Conservation (phyloP, 257 asterid species). For the Nicotiana paniculata region DNA sequence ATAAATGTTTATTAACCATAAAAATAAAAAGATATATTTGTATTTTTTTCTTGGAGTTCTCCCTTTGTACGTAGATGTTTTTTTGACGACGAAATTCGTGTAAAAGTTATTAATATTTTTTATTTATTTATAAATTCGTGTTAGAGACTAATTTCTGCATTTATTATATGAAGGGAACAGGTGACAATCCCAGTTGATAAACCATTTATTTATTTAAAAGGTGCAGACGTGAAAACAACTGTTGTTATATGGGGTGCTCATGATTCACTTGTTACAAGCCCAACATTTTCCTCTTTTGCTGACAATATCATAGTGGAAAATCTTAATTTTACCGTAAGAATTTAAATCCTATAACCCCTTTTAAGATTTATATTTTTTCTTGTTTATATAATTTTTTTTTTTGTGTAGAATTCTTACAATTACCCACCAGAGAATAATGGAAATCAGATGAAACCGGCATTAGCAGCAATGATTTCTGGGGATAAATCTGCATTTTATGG, state of each 20-base stretch:
- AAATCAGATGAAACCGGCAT: conserved; percentile 19
- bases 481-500: conserved; percentile 35
- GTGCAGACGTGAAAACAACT: conserved; percentile 28
- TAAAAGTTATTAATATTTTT: background rate
- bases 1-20: too few relatives aligned
- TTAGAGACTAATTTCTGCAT: background rate
- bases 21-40: too few relatives aligned
- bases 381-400: background rate
- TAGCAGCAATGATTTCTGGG: conserved; percentile 42
- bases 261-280: conserved; percentile 12
- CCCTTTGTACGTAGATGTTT: too few relatives aligned
- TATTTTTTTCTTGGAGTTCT: too few relatives aligned
- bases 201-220: conserved; percentile 43
- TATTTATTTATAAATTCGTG: background rate
- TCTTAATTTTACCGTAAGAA: conserved; percentile 17
- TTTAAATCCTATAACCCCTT: background rate
- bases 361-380: background rate
- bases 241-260: conserved; percentile 26
- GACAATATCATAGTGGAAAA: conserved; percentile 24
- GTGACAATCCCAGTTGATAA: conserved; percentile 33
- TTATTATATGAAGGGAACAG: conserved; percentile 25
- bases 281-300: conserved; percentile 41
- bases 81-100: too few relatives aligned
- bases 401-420: conserved; percentile 37
- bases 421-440: conserved; percentile 20